Evolutionary conservation across 805 yeast species (phyloP), one percentile per base, ranked within the genome.

Genomic region (Saturnispora serradocipensis): DNA sequence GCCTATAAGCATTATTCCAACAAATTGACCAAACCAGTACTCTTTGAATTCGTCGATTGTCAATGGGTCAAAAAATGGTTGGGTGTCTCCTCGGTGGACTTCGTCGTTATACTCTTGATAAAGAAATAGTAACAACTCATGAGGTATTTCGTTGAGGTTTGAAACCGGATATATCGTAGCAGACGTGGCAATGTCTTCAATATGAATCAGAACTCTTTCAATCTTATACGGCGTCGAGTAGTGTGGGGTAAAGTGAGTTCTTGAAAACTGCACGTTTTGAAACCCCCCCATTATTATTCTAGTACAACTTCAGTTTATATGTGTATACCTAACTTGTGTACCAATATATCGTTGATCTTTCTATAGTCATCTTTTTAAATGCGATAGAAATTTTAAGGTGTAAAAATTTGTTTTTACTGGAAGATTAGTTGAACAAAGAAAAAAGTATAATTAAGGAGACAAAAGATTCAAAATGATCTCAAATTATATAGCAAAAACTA

Each of bases 51-150:
- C 82, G 50, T 86, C 88, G 43, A 86, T 68, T 36, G 82, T 80
- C 48, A 91, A 68, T 2, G 87, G 81, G 57, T 89, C 96, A 58
- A 88, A 85, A 64, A 86, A 86, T 2, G 97, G 90, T 63, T 79
- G 83, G 8, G 96, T 84, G 54, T 86, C 91, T 36, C 97, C 97
- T 43, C 88, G 74, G 54, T 84, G 90, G 24, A 91, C 80, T 64
- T 91, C 99, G 81, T 86, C 84, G 66, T 91, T 91, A 69, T 86
- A 87, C 67, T 93, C 98, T 64, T 90, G 97, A 55, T 91, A 81
- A 42, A 91, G 65, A 62, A 91, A 90, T 18, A 86, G 84, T 39
- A 88, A 66, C 27, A 91, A 71, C 0, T 88, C 91, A 2, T 80
- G 77, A 0, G 98, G 98, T 11, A 91, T 70, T 52, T 82, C 81